Evolutionary conservation across 1,284 basidiomycete species (phyloP), one percentile per base, ranked within the genome.

Genomic region (Moesziomyces globuligerus): DNA sequence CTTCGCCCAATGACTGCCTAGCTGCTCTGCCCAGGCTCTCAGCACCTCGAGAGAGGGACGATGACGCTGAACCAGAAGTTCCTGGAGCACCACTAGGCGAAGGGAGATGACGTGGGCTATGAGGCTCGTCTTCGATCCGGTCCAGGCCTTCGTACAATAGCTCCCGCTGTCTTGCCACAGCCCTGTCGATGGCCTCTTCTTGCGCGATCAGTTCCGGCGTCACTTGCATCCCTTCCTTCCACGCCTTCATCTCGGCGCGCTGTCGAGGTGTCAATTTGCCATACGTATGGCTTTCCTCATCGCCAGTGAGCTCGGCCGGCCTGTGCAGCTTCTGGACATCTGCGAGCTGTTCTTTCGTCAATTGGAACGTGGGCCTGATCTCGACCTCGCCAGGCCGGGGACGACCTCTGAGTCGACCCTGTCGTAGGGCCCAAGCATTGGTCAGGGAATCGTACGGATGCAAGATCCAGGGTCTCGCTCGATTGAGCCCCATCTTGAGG

Each of bases 381-480:
- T 56, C 46, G 37, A 48, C 18, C 34, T 56, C 53, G 11, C 53
- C 53, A 11, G 17, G 32, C 18, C 32, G 29, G 2, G 21, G 46
- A 1, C 40, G 8, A 40, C 17, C 37, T 36, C 39, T 13, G 18
- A 17, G 21, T 36, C 10, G 20, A 24, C n/a, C 15, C 44, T n/a
- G n/a, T n/a, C n/a, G n/a, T n/a, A n/a, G n/a, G n/a, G n/a, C n/a
- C n/a, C n/a, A n/a, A n/a, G n/a, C n/a, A n/a, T n/a, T n/a, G n/a
- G n/a, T n/a, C n/a, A n/a, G n/a, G n/a, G n/a, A n/a, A n/a, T n/a
- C n/a, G n/a, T n/a, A n/a, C n/a, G n/a, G n/a, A n/a, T n/a, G n/a
- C n/a, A n/a, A n/a, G n/a, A n/a, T n/a, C n/a, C n/a, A n/a, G n/a
- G n/a, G n/a, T n/a, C n/a, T n/a, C n/a, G n/a, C n/a, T n/a, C n/a